These are phyloP conservation scores for Teratosphaeria zuluensis DNA, from an alignment of 2,329 filamentous ascomycete genomes.

Conservation along the genomic window DNA sequence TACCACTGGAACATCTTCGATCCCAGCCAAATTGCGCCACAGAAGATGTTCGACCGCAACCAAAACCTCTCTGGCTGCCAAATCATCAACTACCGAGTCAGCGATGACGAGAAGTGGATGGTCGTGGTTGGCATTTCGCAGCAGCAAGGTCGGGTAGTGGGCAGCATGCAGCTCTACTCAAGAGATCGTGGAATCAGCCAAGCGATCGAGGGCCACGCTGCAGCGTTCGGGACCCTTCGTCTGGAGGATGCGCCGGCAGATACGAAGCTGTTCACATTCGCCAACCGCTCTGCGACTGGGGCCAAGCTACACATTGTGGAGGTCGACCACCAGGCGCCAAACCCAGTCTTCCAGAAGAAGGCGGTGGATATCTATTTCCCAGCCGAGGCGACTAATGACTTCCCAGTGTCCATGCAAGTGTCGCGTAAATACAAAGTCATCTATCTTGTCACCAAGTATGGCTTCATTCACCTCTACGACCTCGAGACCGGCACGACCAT, in stretches of 20 bases:
- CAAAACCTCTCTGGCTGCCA: slow-evolving; percentile 82
- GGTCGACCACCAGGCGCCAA: slow-evolving; percentile 84
- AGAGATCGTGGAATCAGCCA: slow-evolving; percentile 94
- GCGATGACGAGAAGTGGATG: slow-evolving; percentile 95
- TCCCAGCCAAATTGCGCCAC: slow-evolving; percentile 62
- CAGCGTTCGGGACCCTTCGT: slow-evolving; percentile 81
- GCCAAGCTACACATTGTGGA: slow-evolving; percentile 97
- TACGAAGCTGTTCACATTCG: slow-evolving; percentile 94
- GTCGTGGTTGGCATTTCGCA: slow-evolving; percentile 93
- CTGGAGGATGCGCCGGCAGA: slow-evolving; percentile 82
- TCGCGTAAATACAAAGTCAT: slow-evolving; percentile 94
- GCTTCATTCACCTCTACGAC: slow-evolving; percentile 97
- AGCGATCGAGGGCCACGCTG: slow-evolving; percentile 93
- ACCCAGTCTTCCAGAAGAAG: slow-evolving; percentile 88
- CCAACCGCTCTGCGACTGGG: slow-evolving; percentile 77
- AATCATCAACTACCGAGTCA: slow-evolving; percentile 99
- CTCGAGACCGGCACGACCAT: slow-evolving; percentile 91
- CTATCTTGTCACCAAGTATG: slow-evolving; percentile 96
- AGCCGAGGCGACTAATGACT: slow-evolving; percentile 88
- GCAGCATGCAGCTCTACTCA: slow-evolving; percentile 95
- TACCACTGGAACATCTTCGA: slow-evolving; percentile 99
- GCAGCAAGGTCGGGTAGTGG: slow-evolving; percentile 84
- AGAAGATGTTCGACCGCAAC: slow-evolving; percentile 92
- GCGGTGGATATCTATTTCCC: slow-evolving; percentile 97
- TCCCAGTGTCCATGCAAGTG: slow-evolving; percentile 95